Conservation (phyloP, 1,284 basidiomycete species). For the Cryptococcus amylolentus region DNA sequence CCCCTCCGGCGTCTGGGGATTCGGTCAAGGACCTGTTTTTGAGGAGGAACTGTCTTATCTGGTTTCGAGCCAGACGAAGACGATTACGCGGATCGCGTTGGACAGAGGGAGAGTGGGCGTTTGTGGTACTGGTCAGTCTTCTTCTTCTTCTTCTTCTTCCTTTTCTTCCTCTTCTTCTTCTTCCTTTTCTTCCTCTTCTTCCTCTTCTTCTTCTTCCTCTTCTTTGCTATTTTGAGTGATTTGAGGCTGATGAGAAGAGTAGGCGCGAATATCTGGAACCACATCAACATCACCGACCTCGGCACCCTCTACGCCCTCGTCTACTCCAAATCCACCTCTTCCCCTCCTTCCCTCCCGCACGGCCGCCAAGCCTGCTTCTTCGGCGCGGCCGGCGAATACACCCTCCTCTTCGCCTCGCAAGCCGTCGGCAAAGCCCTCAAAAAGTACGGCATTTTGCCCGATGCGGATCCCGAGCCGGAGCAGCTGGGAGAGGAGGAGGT, state of each 20-base stretch:
- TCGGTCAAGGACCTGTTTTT: slow-evolving; percentile 32
- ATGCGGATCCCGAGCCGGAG: slow-evolving; percentile 27
- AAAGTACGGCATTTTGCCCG: slow-evolving; percentile 19
- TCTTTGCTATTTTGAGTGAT: too few relatives aligned
- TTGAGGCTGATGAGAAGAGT: not conserved
- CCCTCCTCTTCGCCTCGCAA: slow-evolving; percentile 27
- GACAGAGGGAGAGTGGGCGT: slow-evolving; percentile 41
- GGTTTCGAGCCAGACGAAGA: slow-evolving; percentile 40
- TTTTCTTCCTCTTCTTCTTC: too few relatives aligned
- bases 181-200: slow-evolving; percentile 5
- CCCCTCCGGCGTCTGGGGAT: slow-evolving; percentile 49
- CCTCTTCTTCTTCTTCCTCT: too few relatives aligned
- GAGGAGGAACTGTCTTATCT: slow-evolving; percentile 39
- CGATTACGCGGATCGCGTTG: slow-evolving; percentile 36
- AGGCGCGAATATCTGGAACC: slow-evolving; percentile 39
- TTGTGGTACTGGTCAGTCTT: slow-evolving; percentile 41
- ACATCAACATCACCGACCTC: slow-evolving; percentile 32
- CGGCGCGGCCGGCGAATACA: slow-evolving; percentile 46
- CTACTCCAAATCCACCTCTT: slow-evolving; percentile 20
- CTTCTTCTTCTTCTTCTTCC: not conserved
- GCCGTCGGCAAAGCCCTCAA: slow-evolving; percentile 39
- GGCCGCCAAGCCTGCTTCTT: slow-evolving; percentile 46
- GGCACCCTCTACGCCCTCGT: slow-evolving; percentile 33
- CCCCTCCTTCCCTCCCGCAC: slow-evolving; percentile 29
- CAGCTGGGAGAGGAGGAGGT: slow-evolving; percentile 40